Evolutionary conservation across 1,284 basidiomycete species (phyloP).

Genomic region (Trichosporon sp.): DNA sequence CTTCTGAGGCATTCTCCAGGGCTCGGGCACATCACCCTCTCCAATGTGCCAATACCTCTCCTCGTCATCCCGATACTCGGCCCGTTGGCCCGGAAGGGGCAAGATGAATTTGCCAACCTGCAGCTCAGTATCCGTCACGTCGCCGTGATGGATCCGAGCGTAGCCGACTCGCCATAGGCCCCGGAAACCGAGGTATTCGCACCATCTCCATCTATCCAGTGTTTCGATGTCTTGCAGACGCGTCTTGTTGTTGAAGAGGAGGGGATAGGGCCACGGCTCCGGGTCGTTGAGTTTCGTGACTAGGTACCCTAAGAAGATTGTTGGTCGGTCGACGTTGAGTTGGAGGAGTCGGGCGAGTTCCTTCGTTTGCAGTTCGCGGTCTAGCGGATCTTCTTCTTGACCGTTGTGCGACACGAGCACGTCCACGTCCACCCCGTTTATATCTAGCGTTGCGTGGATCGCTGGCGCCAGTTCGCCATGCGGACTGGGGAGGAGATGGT

Average conservation of each 20-base stretch:
- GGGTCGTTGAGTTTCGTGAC: slow-evolving; percentile 70
- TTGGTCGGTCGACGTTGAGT: slow-evolving; percentile 65
- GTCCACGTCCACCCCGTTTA: slow-evolving; percentile 69
- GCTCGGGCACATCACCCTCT: slow-evolving; percentile 60
- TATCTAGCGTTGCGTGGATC: slow-evolving; percentile 78
- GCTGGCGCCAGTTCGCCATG: slow-evolving; percentile 81
- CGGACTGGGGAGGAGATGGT: slow-evolving; percentile 85
- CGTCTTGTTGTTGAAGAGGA: slow-evolving; percentile 53
- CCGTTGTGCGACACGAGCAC: slow-evolving; percentile 88
- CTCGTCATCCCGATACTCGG: slow-evolving; percentile 57
- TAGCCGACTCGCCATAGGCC: slow-evolving; percentile 68
- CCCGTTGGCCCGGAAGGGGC: slow-evolving; percentile 56
- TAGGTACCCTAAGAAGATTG: slow-evolving; percentile 76
- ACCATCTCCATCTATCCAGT: slow-evolving; percentile 53
- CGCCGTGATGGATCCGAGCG: slow-evolving; percentile 37
- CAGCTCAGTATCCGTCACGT: slow-evolving; percentile 46
- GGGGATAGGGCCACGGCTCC: slow-evolving; percentile 76
- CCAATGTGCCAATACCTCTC: slow-evolving; percentile 62
- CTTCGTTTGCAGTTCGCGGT: slow-evolving; percentile 79
- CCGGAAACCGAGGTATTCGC: slow-evolving; percentile 81
- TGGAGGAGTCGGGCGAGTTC: slow-evolving; percentile 77
- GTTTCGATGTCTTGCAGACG: slow-evolving; percentile 54
- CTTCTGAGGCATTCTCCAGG: slow-evolving; percentile 43
- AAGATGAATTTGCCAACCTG: slow-evolving; percentile 70
- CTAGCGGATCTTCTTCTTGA: slow-evolving; percentile 84